These are phyloP conservation scores for Nothophytophthora sp. DNA, from an alignment of 352 stramenopile genomes.

Conservation along the genomic window DNA sequence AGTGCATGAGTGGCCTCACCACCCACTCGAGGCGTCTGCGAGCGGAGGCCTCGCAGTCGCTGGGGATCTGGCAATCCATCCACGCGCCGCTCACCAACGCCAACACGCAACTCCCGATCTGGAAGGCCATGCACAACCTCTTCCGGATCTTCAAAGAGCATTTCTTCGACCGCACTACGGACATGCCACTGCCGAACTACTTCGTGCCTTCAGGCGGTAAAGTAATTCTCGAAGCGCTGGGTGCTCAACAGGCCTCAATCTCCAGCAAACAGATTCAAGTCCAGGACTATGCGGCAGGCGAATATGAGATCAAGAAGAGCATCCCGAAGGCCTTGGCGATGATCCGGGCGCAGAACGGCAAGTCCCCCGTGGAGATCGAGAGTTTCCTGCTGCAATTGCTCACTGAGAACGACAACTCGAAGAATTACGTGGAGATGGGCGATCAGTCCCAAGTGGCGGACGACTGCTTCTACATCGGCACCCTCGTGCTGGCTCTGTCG, in stretches of 20 bases:
- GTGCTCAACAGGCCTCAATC: constrained; percentile 79
- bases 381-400: constrained; percentile 79
- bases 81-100: constrained; percentile 82
- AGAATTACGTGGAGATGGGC: constrained; percentile 90
- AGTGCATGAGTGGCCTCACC: constrained; percentile 85
- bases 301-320: constrained; percentile 90
- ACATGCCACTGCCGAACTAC: constrained; percentile 89
- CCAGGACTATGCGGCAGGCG: constrained; percentile 80
- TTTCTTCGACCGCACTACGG: constrained; percentile 77
- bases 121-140: constrained; percentile 87
- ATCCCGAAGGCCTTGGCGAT: constrained; percentile 78
- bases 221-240: constrained; percentile 75
- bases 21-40: constrained; percentile 78
- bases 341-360: constrained; percentile 77
- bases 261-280: constrained; percentile 87
- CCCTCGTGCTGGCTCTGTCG: constrained; percentile 74
- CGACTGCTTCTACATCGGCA: constrained; percentile 86
- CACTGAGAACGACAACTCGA: constrained; percentile 87
- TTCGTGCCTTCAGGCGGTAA: constrained; percentile 85
- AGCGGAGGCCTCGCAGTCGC: constrained; percentile 70
- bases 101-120: constrained; percentile 79
- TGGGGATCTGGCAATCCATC: constrained; percentile 87
- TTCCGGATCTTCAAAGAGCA: constrained; percentile 91
- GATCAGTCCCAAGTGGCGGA: constrained; percentile 84
- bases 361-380: constrained; percentile 79